Evolutionary conservation across 768 basidiomycete species (phyloP).

Genomic region (Hericium alpestre): DNA sequence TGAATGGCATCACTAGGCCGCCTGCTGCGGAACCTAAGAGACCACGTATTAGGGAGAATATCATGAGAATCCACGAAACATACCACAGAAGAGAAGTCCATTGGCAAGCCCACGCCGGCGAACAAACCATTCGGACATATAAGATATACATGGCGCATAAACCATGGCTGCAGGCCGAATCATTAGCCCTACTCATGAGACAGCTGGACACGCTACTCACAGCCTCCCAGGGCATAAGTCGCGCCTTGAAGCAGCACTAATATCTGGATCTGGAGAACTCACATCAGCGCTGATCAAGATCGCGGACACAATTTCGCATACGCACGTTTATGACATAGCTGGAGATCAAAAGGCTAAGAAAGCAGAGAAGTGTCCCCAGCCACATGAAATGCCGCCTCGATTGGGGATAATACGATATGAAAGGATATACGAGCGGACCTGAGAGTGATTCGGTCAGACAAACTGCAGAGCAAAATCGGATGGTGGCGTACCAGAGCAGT

Average conservation of each 20-base stretch:
- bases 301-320: background rate
- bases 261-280: background rate
- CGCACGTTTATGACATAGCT: constrained; percentile 11
- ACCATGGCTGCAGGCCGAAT: constrained; percentile 12
- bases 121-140: constrained; percentile 25
- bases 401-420: constrained; percentile 17
- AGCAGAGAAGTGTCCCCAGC: constrained; percentile 17
- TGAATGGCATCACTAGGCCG: constrained; percentile 19
- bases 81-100: constrained; percentile 23
- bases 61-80: background rate
- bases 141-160: constrained; percentile 19
- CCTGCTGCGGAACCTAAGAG: constrained; percentile 17
- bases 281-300: background rate
- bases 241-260: constrained; percentile 20
- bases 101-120: constrained; percentile 22
- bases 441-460: background rate
- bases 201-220: constrained; percentile 5
- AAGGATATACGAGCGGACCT: constrained; percentile 12
- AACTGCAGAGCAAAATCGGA: background rate
- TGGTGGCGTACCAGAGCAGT: constrained; percentile 17
- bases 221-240: constrained; percentile 19
- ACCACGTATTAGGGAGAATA: background rate
- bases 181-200: background rate
- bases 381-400: constrained; percentile 14
- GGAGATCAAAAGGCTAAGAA: constrained; percentile 16